Evolutionary conservation across 2,329 filamentous ascomycete species (phyloP).

Genomic region (Ophiosphaerella korrae): DNA sequence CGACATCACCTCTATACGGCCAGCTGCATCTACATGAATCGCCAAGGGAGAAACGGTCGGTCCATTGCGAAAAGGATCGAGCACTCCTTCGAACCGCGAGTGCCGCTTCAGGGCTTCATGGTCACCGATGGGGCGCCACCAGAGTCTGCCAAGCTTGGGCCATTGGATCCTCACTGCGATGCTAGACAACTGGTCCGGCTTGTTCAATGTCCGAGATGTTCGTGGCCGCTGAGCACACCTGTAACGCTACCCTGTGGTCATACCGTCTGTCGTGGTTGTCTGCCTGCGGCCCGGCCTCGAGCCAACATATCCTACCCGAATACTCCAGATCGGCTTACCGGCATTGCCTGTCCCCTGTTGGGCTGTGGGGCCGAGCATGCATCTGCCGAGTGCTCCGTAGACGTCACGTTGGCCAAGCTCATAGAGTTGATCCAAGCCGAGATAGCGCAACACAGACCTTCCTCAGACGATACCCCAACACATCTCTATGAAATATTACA

Average conservation of each 20-base stretch:
- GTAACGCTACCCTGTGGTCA: slow-evolving; percentile 82
- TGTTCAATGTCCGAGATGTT: slow-evolving; percentile 79
- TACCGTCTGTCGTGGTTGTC: slow-evolving; percentile 74
- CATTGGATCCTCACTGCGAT: slow-evolving; percentile 58
- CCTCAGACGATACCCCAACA: slow-evolving; percentile 41
- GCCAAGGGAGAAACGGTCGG: slow-evolving; percentile 39
- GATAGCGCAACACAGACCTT: slow-evolving; percentile 51
- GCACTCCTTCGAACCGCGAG: slow-evolving; percentile 36
- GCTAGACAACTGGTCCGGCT: slow-evolving; percentile 71
- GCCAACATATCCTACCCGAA: slow-evolving; percentile 79
- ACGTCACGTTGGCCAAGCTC: slow-evolving; percentile 78
- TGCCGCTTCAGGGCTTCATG: slow-evolving; percentile 49
- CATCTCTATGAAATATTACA: slow-evolving; percentile 50
- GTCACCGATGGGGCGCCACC: slow-evolving; percentile 42
- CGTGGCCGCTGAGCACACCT: slow-evolving; percentile 68
- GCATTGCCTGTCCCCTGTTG: slow-evolving; percentile 74
- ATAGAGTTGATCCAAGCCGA: slow-evolving; percentile 59
- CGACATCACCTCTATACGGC: slow-evolving; percentile 17
- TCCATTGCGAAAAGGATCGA: slow-evolving; percentile 39
- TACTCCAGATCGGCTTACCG: slow-evolving; percentile 67
- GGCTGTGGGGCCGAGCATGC: slow-evolving; percentile 75
- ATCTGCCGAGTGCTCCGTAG: slow-evolving; percentile 73
- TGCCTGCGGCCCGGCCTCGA: slow-evolving; percentile 69
- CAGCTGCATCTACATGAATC: slow-evolving; percentile 43
- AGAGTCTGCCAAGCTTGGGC: slow-evolving; percentile 42